phyloP scores from a whole-genome alignment of 345 rosid genomes.

The Moricandia arvensis region DNA sequence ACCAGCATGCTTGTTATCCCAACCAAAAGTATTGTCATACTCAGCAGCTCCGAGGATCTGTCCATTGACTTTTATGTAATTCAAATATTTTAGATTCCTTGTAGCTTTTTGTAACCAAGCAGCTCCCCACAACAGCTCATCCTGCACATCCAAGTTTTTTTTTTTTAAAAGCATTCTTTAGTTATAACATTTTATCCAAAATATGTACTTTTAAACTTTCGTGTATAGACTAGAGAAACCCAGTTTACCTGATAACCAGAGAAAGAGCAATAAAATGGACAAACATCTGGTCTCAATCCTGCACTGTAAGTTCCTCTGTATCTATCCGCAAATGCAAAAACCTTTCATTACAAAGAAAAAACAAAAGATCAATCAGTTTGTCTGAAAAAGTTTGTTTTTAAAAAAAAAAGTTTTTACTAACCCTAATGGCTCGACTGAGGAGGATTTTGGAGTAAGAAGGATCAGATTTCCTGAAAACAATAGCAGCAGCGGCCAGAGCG shows the following conservation, averaged over 20 bases:
- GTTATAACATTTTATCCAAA: not conserved
- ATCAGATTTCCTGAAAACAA: conserved; percentile 82
- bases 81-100: conserved; percentile 55
- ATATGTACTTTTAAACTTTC: not conserved
- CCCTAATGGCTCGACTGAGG: conserved; percentile 61
- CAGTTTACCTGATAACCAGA: conserved; percentile 55
- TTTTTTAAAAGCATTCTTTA: too few relatives aligned
- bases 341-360: conserved; percentile 34
- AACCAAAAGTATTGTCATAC: conserved; percentile 81
- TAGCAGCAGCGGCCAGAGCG: conserved; percentile 87
- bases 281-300: conserved; percentile 45
- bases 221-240: not conserved
- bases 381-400: not conserved
- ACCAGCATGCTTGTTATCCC: conserved; percentile 97
- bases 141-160: conserved; percentile 40
- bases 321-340: conserved; percentile 57
- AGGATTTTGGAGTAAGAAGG: conserved; percentile 73
- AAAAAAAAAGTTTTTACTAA: conserved; percentile 49
- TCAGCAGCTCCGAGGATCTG: conserved; percentile 81
- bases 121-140: conserved; percentile 96
- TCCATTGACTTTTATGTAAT: conserved; percentile 79
- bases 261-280: conserved; percentile 58
- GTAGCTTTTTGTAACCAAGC: conserved; percentile 97
- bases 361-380: not conserved
- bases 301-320: conserved; percentile 61